Conservation (phyloP, 768 basidiomycete genomes). For the Suillus hirtellus region DNA sequence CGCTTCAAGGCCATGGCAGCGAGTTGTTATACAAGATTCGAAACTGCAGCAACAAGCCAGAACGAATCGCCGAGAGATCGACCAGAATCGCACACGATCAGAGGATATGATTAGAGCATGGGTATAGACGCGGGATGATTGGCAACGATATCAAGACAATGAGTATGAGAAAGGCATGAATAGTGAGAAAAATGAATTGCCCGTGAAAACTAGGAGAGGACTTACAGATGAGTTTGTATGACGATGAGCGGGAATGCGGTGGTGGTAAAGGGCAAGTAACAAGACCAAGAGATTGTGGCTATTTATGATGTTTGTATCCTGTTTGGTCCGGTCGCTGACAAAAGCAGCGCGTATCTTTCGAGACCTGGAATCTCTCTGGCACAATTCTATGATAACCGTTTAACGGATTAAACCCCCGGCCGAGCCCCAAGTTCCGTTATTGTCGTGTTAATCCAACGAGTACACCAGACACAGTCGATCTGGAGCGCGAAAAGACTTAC, state of each 20-base stretch:
- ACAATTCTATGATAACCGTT: neutral
- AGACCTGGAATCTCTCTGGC: no score
- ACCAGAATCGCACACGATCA: constrained; percentile 41
- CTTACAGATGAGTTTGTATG: constrained; percentile 17
- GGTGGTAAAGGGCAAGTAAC: constrained; percentile 32
- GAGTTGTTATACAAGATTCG: constrained; percentile 14
- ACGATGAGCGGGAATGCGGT: constrained; percentile 13
- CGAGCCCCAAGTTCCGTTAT: neutral
- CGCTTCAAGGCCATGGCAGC: constrained; percentile 91
- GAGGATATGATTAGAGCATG: constrained; percentile 16
- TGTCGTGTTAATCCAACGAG: no score
- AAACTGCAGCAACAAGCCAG: constrained; percentile 18
- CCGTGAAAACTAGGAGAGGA: neutral
- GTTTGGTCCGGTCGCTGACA: constrained; percentile 45
- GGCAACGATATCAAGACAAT: neutral
- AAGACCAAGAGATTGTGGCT: constrained; percentile 24
- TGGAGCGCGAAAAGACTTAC: neutral
- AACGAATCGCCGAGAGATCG: constrained; percentile 31
- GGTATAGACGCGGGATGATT: constrained; percentile 1
- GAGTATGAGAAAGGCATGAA: neutral
- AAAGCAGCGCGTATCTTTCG: constrained; percentile 15
- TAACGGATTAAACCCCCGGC: neutral
- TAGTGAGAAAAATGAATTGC: no score
- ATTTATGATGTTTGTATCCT: constrained; percentile 39
- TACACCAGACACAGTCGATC: no score